Evolutionary conservation across 1,284 basidiomycete genomes (phyloP).

Genomic region (Pseudozyma sp.): DNA sequence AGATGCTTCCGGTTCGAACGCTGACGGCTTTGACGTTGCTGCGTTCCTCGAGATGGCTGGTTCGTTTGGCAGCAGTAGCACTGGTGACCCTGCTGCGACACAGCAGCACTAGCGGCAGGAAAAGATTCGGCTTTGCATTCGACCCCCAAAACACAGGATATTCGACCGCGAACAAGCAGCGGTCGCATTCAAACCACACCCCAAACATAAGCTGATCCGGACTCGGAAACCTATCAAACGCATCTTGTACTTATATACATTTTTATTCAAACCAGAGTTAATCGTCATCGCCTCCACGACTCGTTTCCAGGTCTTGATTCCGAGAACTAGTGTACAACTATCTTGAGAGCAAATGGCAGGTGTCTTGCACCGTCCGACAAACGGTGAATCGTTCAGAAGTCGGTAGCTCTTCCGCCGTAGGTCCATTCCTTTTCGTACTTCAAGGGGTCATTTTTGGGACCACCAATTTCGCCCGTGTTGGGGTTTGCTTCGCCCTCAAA

Average conservation of each 20-base stretch:
- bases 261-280: neutral
- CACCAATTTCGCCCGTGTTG: constrained; percentile 73
- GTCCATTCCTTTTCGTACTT: constrained; percentile 68
- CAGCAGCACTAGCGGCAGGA: neutral
- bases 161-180: too few species aligned
- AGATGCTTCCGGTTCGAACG: neutral
- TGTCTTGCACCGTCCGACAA: too few species aligned
- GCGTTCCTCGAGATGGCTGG: constrained; percentile 41
- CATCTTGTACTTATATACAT: constrained; percentile 39
- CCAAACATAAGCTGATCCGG: too few species aligned
- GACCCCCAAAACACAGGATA: neutral
- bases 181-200: too few species aligned
- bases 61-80: constrained; percentile 14
- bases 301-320: too few species aligned
- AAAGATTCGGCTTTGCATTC: neutral
- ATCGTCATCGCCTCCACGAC: too few species aligned
- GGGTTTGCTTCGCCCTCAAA: constrained; percentile 74
- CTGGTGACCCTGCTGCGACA: neutral
- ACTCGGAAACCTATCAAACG: constrained; percentile 4
- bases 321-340: too few species aligned
- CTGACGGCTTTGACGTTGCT: constrained; percentile 35
- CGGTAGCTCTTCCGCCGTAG: constrained; percentile 66
- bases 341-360: too few species aligned
- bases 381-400: constrained; percentile 45
- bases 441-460: constrained; percentile 74